Conservation (phyloP, 1,284 basidiomycete genomes). For the Ceratobasidium sp. region DNA sequence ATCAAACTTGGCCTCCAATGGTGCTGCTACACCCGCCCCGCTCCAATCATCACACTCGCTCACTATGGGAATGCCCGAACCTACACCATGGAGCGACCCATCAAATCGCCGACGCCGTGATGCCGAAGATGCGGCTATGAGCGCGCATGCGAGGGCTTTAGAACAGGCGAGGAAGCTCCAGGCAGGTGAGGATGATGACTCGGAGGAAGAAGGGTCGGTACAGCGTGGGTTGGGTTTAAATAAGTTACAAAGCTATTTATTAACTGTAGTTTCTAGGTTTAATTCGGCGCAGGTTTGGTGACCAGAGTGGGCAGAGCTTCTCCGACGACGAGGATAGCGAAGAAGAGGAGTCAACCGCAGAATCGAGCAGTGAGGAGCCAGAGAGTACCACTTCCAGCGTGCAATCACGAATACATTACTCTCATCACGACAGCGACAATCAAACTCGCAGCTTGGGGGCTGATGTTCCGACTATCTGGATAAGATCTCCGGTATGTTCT, state of each 20-base stretch:
- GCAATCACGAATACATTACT: neutral
- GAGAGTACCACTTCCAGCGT: neutral
- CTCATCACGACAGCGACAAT: slow-evolving; percentile 6
- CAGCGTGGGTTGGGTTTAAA: slow-evolving; percentile 11
- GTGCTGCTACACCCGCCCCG: neutral
- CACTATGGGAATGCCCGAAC: slow-evolving; percentile 2
- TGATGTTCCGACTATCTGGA: neutral
- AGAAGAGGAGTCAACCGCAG: too few relatives aligned
- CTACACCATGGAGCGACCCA: slow-evolving; percentile 4
- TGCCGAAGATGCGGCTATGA: slow-evolving; percentile 21
- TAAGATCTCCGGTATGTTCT: slow-evolving; percentile 13
- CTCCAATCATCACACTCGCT: neutral
- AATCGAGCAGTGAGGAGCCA: neutral
- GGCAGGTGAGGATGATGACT: slow-evolving; percentile 13
- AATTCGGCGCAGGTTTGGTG: slow-evolving; percentile 3
- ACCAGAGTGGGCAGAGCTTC: slow-evolving; percentile 1
- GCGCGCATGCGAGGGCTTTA: slow-evolving; percentile 22
- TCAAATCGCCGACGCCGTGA: neutral
- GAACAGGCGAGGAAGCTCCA: slow-evolving; percentile 11
- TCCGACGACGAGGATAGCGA: too few relatives aligned
- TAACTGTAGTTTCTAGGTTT: neutral
- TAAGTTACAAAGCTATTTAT: neutral
- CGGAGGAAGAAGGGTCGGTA: slow-evolving; percentile 17
- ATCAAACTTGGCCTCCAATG: too few relatives aligned
- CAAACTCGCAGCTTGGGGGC: neutral